phyloP scores from a whole-genome alignment of 768 basidiomycete genomes.

The Rubroboletus satanas region DNA sequence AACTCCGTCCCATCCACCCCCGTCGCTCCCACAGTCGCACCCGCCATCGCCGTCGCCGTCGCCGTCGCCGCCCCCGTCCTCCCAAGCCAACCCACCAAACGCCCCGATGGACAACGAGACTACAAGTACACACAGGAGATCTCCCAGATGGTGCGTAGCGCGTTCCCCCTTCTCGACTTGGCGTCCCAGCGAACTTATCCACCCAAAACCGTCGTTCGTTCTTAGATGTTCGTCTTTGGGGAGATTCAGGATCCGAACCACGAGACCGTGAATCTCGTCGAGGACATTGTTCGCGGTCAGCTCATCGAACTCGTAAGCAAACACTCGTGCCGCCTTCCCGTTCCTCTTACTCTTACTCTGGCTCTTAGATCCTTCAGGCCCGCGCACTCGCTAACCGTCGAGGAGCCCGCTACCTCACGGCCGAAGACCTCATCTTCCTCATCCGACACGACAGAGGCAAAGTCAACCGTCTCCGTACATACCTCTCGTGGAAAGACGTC shows the following conservation, averaged over 20 bases:
- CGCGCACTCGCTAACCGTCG: slow-evolving; percentile 78
- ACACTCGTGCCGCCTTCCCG: not conserved
- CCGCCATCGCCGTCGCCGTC: slow-evolving; percentile 8
- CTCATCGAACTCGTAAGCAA: slow-evolving; percentile 76
- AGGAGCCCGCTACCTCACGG: slow-evolving; percentile 79
- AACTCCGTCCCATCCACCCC: slow-evolving; percentile 23
- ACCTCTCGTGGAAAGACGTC: slow-evolving; percentile 96
- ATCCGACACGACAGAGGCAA: slow-evolving; percentile 93
- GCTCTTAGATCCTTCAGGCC: slow-evolving; percentile 77
- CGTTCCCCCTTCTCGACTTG: not conserved
- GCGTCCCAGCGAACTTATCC: not conserved
- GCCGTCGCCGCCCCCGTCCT: slow-evolving; percentile 6
- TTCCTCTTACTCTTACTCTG: not conserved
- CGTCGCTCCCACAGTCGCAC: slow-evolving; percentile 7
- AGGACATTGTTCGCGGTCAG: slow-evolving; percentile 89
- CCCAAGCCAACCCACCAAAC: slow-evolving; percentile 11
- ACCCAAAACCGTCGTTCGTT: not conserved
- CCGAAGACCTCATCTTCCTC: slow-evolving; percentile 95
- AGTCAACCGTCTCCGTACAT: slow-evolving; percentile 88
- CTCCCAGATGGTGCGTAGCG: slow-evolving; percentile 74
- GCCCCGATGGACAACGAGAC: slow-evolving; percentile 40
- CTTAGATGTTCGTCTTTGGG: slow-evolving; percentile 94
- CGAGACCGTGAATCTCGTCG: slow-evolving; percentile 90
- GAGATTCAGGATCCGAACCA: slow-evolving; percentile 87
- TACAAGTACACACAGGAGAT: slow-evolving; percentile 93